phyloP scores from a whole-genome alignment of 306 rosid species.

The Malus sieversii region DNA sequence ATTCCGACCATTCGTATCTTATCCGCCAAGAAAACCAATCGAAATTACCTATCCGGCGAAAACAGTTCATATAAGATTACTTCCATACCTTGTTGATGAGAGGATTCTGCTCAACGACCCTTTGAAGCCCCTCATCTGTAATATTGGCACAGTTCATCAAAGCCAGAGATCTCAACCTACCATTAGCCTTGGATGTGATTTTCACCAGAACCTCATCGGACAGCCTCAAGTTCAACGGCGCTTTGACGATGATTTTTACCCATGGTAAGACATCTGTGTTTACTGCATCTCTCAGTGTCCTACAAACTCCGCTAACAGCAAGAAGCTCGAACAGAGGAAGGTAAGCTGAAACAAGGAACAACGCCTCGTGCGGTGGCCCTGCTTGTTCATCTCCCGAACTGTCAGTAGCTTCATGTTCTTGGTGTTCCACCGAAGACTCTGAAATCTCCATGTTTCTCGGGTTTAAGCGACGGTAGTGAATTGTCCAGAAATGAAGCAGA shows the following conservation, averaged over 20 bases:
- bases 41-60: too few species aligned
- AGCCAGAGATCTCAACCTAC: conserved; percentile 48
- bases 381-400: conserved; percentile 9
- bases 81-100: conserved; percentile 48
- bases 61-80: background rate
- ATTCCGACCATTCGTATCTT: conserved; percentile 17
- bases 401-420: conserved; percentile 17
- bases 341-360: conserved; percentile 47
- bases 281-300: conserved; percentile 50
- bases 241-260: conserved; percentile 45
- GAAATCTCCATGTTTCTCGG: conserved; percentile 14
- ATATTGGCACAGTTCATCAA: conserved; percentile 48
- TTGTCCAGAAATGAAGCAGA: background rate
- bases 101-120: conserved; percentile 47
- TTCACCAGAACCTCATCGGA: conserved; percentile 34
- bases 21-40: conserved; percentile 6
- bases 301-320: conserved; percentile 51
- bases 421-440: background rate
- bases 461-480: background rate
- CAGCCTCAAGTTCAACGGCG: conserved; percentile 44
- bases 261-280: conserved; percentile 57
- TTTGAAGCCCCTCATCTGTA: conserved; percentile 60
- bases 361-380: conserved; percentile 47
- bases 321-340: conserved; percentile 65
- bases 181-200: conserved; percentile 54